A percentile compares a stretch with the other conserved stretches of the same genome.
These are phyloP conservation scores for Cinnamomum micranthum DNA, from an alignment of 164 flowering plant species.

Conservation along the genomic window DNA sequence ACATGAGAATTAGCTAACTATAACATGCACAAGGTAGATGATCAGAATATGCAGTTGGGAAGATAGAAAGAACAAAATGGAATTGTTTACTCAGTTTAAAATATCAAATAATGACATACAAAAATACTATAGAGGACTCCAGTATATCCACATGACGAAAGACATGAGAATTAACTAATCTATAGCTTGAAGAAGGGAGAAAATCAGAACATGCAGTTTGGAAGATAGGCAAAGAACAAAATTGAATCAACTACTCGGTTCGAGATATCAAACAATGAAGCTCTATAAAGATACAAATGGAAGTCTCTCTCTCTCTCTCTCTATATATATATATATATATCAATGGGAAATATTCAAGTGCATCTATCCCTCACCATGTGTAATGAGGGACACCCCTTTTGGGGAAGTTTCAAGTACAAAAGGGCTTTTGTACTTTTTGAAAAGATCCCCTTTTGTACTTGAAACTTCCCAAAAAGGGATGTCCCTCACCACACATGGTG, in stretches of 20 bases:
- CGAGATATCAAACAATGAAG: background rate
- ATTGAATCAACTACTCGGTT: background rate
- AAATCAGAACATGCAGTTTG: background rate
- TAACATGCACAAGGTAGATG: background rate
- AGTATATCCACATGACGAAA: slow-evolving; percentile 22
- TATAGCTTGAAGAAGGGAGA: background rate
- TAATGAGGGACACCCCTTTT: no score
- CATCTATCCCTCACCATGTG: no score
- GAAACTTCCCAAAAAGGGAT: no score
- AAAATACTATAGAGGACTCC: no score
- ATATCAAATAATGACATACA: background rate
- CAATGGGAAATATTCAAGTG: no score
- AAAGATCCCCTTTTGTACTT: no score
- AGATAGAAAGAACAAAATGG: background rate
- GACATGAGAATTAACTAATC: slow-evolving; percentile 8
- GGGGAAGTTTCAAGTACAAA: no score
- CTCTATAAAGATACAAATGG: no score
- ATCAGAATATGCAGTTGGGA: background rate
- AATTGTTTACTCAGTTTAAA: background rate
- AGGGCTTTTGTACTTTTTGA: no score
- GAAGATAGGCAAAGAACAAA: background rate
- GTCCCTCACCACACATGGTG: no score
- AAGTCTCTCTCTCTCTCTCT: no score
- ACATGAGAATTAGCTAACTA: slow-evolving; percentile 9
- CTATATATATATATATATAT: no score